Evolutionary conservation across 192 early-diverging fungal genomes (phyloP).

Genomic region (Piromyces sp.): DNA sequence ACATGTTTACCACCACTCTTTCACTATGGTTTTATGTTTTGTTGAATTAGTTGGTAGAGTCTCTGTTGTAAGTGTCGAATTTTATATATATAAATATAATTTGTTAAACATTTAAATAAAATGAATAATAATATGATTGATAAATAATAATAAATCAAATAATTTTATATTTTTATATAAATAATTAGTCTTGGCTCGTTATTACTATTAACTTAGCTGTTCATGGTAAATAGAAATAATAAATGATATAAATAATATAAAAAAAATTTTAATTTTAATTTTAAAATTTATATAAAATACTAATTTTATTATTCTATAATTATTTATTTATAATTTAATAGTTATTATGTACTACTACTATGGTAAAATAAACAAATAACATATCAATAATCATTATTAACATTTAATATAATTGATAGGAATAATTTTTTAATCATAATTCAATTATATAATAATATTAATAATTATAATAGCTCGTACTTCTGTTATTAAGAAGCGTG

Average conservation of each 20-base stretch:
- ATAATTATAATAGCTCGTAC: slow-evolving; percentile 29
- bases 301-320: too few species aligned
- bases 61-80: slow-evolving; percentile 42
- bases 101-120: too few species aligned
- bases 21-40: slow-evolving; percentile 76
- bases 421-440: too few species aligned
- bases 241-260: neutral
- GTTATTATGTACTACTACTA: slow-evolving; percentile 46
- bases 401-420: too few species aligned
- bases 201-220: neutral
- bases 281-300: neutral
- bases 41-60: slow-evolving; percentile 56
- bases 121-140: too few species aligned
- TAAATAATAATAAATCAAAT: too few species aligned
- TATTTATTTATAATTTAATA: too few species aligned
- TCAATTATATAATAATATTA: too few species aligned
- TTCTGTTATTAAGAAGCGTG: neutral
- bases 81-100: too few species aligned
- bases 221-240: neutral
- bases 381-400: too few species aligned
- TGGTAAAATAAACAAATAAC: neutral
- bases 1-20: slow-evolving; percentile 81
- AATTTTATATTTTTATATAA: neutral
- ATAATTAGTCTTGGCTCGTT: neutral
- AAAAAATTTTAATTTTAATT: neutral